A percentile compares a stretch with the other conserved stretches of the same genome.
Evolutionary conservation across 352 stramenopile genomes (phyloP).

Genomic region (Globisporangium spinosum): DNA sequence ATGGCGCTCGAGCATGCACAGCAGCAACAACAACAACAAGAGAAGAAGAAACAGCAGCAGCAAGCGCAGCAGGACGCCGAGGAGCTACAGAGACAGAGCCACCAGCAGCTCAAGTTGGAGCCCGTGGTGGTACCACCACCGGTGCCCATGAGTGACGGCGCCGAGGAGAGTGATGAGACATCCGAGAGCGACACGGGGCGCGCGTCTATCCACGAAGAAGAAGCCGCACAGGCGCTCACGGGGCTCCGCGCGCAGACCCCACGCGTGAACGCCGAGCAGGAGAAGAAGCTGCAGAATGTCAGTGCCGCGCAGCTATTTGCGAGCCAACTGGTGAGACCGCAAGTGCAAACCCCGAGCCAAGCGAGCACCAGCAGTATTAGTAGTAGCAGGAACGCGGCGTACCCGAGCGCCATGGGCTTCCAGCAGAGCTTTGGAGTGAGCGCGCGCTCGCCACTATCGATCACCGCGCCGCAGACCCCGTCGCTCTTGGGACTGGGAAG

Average conservation of each 20-base stretch:
- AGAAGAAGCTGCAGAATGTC: constrained; percentile 17
- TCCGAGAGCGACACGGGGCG: constrained; percentile 11
- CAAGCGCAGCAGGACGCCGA: neutral
- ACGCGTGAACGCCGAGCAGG: constrained; percentile 14
- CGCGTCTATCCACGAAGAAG: constrained; percentile 50
- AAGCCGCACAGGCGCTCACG: constrained; percentile 69
- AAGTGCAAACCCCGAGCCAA: constrained; percentile 7
- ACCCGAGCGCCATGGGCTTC: constrained; percentile 16
- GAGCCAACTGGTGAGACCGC: neutral
- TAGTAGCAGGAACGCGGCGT: constrained; percentile 13
- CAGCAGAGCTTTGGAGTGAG: constrained; percentile 13
- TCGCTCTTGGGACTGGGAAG: constrained; percentile 19
- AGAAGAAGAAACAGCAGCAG: constrained; percentile 3
- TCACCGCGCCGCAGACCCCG: constrained; percentile 37
- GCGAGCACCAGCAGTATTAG: neutral
- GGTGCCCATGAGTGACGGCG: neutral
- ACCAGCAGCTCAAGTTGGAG: constrained; percentile 14
- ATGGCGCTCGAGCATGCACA: constrained; percentile 18
- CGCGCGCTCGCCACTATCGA: constrained; percentile 34
- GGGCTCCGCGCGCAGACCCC: constrained; percentile 39
- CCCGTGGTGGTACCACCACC: neutral
- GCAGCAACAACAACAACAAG: neutral
- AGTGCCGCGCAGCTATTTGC: constrained; percentile 16
- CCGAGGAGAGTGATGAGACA: constrained; percentile 17
- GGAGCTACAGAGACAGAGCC: neutral